Percentiles rank a stretch among this genome's conserved stretches.
These are phyloP conservation scores for Alternaria ethzedia DNA, from an alignment of 2,329 filamentous ascomycete genomes.

Conservation along the genomic window DNA sequence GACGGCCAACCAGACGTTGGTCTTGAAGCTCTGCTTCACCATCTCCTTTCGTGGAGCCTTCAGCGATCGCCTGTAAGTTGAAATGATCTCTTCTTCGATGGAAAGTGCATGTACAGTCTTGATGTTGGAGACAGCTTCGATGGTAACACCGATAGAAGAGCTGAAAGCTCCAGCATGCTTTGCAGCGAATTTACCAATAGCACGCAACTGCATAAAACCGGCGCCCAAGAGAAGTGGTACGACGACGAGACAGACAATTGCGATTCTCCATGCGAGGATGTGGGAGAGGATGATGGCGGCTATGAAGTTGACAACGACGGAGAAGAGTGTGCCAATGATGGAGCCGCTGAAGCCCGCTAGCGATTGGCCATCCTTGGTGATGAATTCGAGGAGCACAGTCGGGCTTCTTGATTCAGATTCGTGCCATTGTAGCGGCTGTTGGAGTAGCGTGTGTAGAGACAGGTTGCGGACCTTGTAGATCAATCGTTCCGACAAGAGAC, in stretches of 20 bases:
- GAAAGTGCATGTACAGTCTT: constrained; percentile 60
- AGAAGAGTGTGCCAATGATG: constrained; percentile 72
- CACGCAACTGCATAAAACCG: constrained; percentile 71
- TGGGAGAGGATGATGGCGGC: constrained; percentile 72
- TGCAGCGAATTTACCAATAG: constrained; percentile 65
- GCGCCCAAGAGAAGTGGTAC: constrained; percentile 73
- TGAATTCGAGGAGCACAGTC: constrained; percentile 67
- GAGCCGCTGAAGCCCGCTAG: constrained; percentile 73
- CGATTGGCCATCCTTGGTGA: constrained; percentile 72
- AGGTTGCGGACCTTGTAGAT: constrained; percentile 68
- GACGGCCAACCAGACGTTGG: constrained; percentile 67
- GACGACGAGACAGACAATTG: constrained; percentile 71
- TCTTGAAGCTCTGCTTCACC: constrained; percentile 56
- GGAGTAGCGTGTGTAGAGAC: constrained; percentile 68
- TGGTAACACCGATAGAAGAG: constrained; percentile 58
- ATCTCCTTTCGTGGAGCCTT: constrained; percentile 58
- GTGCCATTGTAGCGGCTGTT: constrained; percentile 74
- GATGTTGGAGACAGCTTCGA: constrained; percentile 61
- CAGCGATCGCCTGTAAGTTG: constrained; percentile 54
- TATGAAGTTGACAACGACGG: constrained; percentile 71
- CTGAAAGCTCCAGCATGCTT: constrained; percentile 59
- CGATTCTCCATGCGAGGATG: constrained; percentile 77
- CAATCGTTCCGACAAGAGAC: constrained; percentile 67
- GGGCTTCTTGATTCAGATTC: constrained; percentile 69
- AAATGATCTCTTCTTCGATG: constrained; percentile 57